Conservation (phyloP, 768 basidiomycete genomes). For the Naganishia kalamii region DNA sequence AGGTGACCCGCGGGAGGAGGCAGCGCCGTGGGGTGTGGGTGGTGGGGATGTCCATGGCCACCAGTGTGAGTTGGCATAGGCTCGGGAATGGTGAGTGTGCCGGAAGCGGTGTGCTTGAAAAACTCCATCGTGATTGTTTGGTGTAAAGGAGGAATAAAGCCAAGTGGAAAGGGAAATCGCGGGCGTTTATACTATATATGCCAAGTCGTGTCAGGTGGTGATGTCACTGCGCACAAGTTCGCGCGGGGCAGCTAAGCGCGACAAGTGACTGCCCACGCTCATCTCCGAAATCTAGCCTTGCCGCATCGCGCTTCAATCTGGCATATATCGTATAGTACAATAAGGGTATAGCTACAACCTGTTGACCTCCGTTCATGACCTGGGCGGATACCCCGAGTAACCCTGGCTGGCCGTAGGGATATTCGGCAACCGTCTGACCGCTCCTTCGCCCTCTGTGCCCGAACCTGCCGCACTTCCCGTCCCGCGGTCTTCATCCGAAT, state of each 20-base stretch:
- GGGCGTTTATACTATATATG: not conserved
- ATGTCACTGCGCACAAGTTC: not conserved
- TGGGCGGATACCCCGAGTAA: not conserved
- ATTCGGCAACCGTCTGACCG: not conserved
- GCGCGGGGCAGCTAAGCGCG: too few relatives aligned
- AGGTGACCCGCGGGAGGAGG: conserved; percentile 8
- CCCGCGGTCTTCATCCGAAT: not conserved
- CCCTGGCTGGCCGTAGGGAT: not conserved
- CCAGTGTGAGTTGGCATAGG: conserved; percentile 8
- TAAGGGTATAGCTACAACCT: not conserved
- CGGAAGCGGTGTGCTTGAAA: conserved; percentile 11
- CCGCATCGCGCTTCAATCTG: not conserved
- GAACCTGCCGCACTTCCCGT: not conserved
- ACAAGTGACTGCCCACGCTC: too few relatives aligned
- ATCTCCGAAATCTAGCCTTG: too few relatives aligned
- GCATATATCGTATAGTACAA: not conserved
- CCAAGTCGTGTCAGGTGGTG: not conserved
- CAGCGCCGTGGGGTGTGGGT: conserved; percentile 3
- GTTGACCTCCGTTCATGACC: not conserved
- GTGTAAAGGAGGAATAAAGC: not conserved
- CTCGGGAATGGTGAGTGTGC: conserved; percentile 22
- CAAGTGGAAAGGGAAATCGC: not conserved
- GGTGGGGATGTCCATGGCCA: conserved; percentile 1
- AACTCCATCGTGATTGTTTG: conserved; percentile 1
- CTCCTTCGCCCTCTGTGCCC: not conserved